Evolutionary conservation across 1,139 yeast species (phyloP).

Genomic region (Hanseniaspora sp.): DNA sequence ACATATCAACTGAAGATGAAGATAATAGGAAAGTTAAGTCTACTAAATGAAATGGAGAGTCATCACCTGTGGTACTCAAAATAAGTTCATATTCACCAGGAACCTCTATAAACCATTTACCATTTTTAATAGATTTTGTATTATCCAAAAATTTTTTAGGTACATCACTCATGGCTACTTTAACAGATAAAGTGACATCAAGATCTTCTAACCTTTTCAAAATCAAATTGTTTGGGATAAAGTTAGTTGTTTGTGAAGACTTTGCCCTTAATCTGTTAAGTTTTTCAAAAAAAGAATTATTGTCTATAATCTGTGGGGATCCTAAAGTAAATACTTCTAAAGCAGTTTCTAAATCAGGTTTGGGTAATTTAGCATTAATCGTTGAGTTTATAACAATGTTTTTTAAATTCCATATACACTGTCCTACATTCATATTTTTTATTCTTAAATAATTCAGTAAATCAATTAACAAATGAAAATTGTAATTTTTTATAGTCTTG

Average conservation of each 20-base stretch:
- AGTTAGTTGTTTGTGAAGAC: conserved; percentile 16
- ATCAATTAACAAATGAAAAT: conserved; percentile 67
- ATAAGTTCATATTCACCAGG: conserved; percentile 60
- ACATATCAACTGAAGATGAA: conserved; percentile 25
- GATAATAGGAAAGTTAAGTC: conserved; percentile 58
- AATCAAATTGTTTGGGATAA: conserved; percentile 44
- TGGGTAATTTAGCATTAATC: conserved; percentile 76
- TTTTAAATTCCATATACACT: conserved; percentile 50
- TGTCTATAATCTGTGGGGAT: conserved; percentile 62
- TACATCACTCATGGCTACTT: conserved; percentile 59
- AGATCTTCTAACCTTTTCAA: conserved; percentile 56
- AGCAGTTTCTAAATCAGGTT: conserved; percentile 78
- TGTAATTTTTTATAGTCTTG: conserved; percentile 44
- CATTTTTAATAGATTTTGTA: conserved; percentile 58
- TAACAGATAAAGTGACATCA: conserved; percentile 60
- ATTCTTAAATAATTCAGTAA: conserved; percentile 78
- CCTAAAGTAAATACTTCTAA: conserved; percentile 73
- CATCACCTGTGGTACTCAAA: conserved; percentile 58
- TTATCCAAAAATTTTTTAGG: conserved; percentile 43
- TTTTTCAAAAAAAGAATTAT: conserved; percentile 34
- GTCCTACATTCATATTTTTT: conserved; percentile 57
- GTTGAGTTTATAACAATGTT: conserved; percentile 53
- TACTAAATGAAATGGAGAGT: conserved; percentile 63
- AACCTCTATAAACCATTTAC: conserved; percentile 58
- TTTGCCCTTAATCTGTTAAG: conserved; percentile 29